A percentile compares a stretch with the other conserved stretches of the same genome.
Conservation (phyloP, 2,329 filamentous ascomycete species). For the Penicillium sp. region DNA sequence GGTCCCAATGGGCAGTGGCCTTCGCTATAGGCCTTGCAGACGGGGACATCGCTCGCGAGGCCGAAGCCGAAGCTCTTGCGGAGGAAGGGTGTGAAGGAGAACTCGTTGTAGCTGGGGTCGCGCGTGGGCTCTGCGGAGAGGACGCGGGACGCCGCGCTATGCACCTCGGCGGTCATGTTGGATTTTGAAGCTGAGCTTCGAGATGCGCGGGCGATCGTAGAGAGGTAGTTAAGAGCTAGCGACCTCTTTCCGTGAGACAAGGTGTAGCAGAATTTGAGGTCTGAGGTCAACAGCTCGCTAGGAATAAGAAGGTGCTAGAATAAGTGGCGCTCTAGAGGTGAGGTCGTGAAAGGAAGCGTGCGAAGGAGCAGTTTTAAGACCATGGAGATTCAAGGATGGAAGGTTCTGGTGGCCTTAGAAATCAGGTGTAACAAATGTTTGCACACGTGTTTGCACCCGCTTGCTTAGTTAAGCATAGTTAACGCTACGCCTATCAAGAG, state of each 20-base stretch:
- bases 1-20: conserved; percentile 86
- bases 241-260: no score
- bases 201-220: neutral
- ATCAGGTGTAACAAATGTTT: conserved; percentile 24
- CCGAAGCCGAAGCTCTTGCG: conserved; percentile 82
- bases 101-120: conserved; percentile 61
- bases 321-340: neutral
- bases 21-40: conserved; percentile 83
- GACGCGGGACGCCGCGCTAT: conserved; percentile 38
- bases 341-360: conserved; percentile 2
- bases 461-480: neutral
- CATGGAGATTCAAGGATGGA: neutral
- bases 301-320: neutral
- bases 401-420: conserved; percentile 17
- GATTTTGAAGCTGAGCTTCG: conserved; percentile 6
- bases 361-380: neutral
- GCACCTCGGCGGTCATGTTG: conserved; percentile 42
- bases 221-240: neutral
- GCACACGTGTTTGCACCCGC: conserved; percentile 7
- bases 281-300: neutral
- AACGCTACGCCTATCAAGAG: neutral
- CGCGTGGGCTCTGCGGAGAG: conserved; percentile 42
- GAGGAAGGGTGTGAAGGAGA: conserved; percentile 85
- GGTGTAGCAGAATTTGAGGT: neutral
- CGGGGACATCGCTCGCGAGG: conserved; percentile 74